Evolutionary conservation across 176 grass and related monocot species (phyloP).

Genomic region (bread wheat (Triticum aestivum)): DNA sequence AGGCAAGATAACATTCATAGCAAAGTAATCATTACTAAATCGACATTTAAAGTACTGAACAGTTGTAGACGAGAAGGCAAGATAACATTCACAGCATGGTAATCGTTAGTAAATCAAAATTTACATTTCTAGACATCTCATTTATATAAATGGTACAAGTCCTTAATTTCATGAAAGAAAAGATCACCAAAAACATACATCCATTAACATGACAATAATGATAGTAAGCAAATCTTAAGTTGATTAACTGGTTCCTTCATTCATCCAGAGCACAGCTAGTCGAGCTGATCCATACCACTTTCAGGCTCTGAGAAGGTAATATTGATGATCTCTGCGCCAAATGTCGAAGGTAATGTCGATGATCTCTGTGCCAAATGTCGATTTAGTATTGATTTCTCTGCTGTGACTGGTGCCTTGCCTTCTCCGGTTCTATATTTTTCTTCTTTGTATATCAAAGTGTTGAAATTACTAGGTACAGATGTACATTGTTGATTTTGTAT

Average conservation of each 20-base stretch:
- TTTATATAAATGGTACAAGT: not conserved
- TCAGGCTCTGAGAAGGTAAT: not conserved
- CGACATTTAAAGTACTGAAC: not conserved
- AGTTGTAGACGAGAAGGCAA: not conserved
- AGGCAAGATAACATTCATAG: not conserved
- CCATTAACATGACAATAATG: slow-evolving; percentile 7
- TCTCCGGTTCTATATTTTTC: not conserved
- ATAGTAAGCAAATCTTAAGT: not conserved
- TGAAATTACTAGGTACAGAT: not conserved
- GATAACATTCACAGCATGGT: not conserved
- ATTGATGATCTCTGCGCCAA: not conserved
- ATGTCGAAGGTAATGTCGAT: not conserved
- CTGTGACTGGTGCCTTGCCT: not conserved
- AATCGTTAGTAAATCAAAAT: not conserved
- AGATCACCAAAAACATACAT: not conserved
- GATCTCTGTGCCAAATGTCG: not conserved
- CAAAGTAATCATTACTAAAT: not conserved
- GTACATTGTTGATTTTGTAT: slow-evolving; percentile 2
- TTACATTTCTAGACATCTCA: not conserved
- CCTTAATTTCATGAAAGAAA: not conserved
- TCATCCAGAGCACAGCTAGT: not conserved
- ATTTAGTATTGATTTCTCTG: slow-evolving; percentile 1
- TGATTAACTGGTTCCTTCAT: not conserved
- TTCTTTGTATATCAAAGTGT: not conserved
- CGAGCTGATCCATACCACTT: not conserved